phyloP scores from a whole-genome alignment of 345 rosid genomes.

The Limnanthes douglasii region DNA sequence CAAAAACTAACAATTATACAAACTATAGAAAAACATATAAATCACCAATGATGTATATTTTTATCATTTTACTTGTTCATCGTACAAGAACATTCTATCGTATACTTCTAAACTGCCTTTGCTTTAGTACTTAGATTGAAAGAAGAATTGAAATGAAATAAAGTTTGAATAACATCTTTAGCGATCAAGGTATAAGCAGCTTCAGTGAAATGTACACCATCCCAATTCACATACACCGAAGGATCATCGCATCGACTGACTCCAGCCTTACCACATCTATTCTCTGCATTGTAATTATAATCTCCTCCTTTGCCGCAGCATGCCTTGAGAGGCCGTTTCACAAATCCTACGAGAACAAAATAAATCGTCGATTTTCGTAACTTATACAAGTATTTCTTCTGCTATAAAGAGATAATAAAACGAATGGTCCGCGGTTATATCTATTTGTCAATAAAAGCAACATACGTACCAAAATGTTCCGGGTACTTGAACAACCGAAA shows the following conservation, averaged over 20 bases:
- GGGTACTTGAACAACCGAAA: conserved; percentile 18
- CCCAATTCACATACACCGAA: conserved; percentile 26
- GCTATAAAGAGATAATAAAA: too few species aligned
- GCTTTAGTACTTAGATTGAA: too few species aligned
- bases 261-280: conserved; percentile 12
- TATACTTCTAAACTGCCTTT: too few species aligned
- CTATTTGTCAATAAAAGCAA: neutral
- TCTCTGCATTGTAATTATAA: conserved; percentile 21
- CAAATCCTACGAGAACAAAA: conserved; percentile 14
- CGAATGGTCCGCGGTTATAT: neutral
- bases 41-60: too few species aligned
- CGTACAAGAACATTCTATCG: too few species aligned
- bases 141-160: too few species aligned
- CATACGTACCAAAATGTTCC: conserved; percentile 16
- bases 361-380: too few species aligned
- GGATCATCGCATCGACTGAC: conserved; percentile 18
- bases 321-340: conserved; percentile 12
- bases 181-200: conserved; percentile 9
- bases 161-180: too few species aligned
- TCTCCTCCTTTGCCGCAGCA: conserved; percentile 32
- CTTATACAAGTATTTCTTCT: neutral
- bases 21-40: too few species aligned
- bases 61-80: too few species aligned
- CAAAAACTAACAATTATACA: too few species aligned
- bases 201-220: conserved; percentile 25